phyloP scores from a whole-genome alignment of 2,329 filamentous ascomycete species.

The Colletotrichum melonis region DNA sequence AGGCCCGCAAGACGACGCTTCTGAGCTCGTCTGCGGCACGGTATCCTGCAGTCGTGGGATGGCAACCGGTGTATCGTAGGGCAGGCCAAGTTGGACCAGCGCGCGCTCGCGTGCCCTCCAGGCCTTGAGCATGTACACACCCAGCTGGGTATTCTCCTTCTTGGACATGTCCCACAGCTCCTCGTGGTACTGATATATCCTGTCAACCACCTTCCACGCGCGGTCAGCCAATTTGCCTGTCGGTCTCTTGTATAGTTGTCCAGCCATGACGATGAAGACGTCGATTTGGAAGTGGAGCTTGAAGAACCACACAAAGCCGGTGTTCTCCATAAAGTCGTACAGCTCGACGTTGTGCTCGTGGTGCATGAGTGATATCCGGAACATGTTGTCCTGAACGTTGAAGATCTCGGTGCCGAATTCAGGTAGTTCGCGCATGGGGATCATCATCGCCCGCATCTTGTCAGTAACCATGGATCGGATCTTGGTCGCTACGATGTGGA shows the following conservation, averaged over 20 bases:
- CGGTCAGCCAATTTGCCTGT: slow-evolving; percentile 63
- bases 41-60: slow-evolving; percentile 57
- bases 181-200: slow-evolving; percentile 59
- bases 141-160: slow-evolving; percentile 57
- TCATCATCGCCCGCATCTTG: slow-evolving; percentile 61
- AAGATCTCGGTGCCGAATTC: slow-evolving; percentile 63
- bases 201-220: slow-evolving; percentile 61
- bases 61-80: slow-evolving; percentile 56
- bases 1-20: slow-evolving; percentile 42
- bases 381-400: slow-evolving; percentile 63
- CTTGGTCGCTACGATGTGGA: slow-evolving; percentile 62
- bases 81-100: slow-evolving; percentile 49
- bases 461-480: slow-evolving; percentile 59
- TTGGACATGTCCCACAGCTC: slow-evolving; percentile 62
- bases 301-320: slow-evolving; percentile 67
- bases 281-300: slow-evolving; percentile 67
- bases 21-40: slow-evolving; percentile 52
- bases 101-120: slow-evolving; percentile 63
- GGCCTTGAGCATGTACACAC: slow-evolving; percentile 60
- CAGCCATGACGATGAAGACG: slow-evolving; percentile 65
- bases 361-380: slow-evolving; percentile 63
- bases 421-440: slow-evolving; percentile 57
- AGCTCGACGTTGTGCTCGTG: slow-evolving; percentile 59
- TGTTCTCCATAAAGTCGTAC: slow-evolving; percentile 54
- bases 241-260: slow-evolving; percentile 60